Evolutionary conservation across 805 yeast species (phyloP).

Genomic region (Saccharomycopsis malanga): DNA sequence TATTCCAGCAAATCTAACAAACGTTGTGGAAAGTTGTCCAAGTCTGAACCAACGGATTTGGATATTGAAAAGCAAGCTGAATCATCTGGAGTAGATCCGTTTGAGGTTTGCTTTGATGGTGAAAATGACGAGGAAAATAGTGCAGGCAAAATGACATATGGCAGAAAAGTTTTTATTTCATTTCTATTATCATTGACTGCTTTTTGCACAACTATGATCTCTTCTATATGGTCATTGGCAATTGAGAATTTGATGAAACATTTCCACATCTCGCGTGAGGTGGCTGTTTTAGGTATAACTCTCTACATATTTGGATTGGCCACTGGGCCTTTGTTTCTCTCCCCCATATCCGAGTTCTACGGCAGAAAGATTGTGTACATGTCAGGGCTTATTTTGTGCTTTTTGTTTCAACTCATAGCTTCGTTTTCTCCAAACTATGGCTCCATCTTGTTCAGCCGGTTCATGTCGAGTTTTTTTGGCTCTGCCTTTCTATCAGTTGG

Average conservation of each 20-base stretch:
- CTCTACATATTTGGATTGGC: conserved; percentile 62
- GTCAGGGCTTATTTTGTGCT: conserved; percentile 21
- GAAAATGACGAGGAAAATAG: conserved; percentile 30
- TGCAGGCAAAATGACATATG: conserved; percentile 31
- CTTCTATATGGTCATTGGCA: conserved; percentile 63
- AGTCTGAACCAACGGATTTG: background rate
- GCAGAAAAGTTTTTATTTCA: conserved; percentile 53
- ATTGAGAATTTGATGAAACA: conserved; percentile 40
- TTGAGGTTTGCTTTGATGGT: conserved; percentile 28
- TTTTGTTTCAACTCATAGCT: conserved; percentile 15
- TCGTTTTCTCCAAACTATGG: conserved; percentile 18
- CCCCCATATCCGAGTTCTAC: conserved; percentile 62
- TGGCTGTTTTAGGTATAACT: conserved; percentile 47
- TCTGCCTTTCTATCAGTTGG: conserved; percentile 17
- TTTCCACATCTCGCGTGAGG: conserved; percentile 44
- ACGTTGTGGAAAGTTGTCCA: no score
- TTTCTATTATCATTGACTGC: conserved; percentile 47
- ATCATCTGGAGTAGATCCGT: conserved; percentile 9
- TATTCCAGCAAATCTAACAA: no score
- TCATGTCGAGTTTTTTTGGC: conserved; percentile 19
- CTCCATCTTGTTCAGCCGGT: conserved; percentile 14
- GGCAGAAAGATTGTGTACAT: conserved; percentile 47
- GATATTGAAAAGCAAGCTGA: background rate
- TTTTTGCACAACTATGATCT: conserved; percentile 57
- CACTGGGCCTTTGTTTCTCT: conserved; percentile 57